Conservation (phyloP, 352 stramenopile species). For the Phytophthora rubi region DNA sequence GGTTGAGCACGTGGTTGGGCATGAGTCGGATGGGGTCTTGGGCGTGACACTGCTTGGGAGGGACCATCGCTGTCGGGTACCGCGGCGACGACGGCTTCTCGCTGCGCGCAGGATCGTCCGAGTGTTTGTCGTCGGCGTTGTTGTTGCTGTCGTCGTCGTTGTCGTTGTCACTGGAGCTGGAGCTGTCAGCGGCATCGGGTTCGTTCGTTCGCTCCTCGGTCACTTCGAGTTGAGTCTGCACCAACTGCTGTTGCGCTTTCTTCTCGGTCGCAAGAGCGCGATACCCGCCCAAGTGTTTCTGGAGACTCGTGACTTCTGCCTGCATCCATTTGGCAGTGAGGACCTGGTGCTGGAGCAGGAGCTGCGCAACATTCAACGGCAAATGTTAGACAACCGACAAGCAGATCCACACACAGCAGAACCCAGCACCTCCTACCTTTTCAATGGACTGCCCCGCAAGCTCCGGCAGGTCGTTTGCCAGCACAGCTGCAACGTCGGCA, state of each 20-base stretch:
- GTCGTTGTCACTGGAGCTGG: slow-evolving; percentile 9
- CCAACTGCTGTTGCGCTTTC: slow-evolving; percentile 12
- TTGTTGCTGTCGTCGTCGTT: slow-evolving; percentile 32
- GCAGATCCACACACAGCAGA: not conserved
- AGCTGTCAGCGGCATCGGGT: slow-evolving; percentile 12
- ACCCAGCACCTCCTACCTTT: slow-evolving; percentile 34
- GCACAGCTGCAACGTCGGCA: slow-evolving; percentile 47
- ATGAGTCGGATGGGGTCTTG: slow-evolving; percentile 37
- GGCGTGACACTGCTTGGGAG: slow-evolving; percentile 14
- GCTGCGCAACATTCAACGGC: slow-evolving; percentile 20
- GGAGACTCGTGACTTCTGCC: slow-evolving; percentile 27
- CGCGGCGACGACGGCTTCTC: slow-evolving; percentile 29
- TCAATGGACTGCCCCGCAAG: slow-evolving; percentile 45
- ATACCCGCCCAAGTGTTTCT: slow-evolving; percentile 29
- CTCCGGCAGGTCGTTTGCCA: slow-evolving; percentile 45
- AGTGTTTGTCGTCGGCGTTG: slow-evolving; percentile 24
- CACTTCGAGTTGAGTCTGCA: not conserved
- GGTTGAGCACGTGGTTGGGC: slow-evolving; percentile 57
- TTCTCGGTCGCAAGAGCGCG: slow-evolving; percentile 17
- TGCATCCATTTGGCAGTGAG: slow-evolving; percentile 37
- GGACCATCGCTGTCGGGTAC: slow-evolving; percentile 19
- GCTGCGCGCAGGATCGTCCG: slow-evolving; percentile 20
- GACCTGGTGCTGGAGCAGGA: slow-evolving; percentile 44
- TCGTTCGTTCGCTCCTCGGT: slow-evolving; percentile 17
- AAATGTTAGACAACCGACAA: slow-evolving; percentile 6